Evolutionary conservation across 2,329 filamentous ascomycete genomes (phyloP), one percentile per base, ranked within the genome.

Genomic region (Microcyclosporella mali): DNA sequence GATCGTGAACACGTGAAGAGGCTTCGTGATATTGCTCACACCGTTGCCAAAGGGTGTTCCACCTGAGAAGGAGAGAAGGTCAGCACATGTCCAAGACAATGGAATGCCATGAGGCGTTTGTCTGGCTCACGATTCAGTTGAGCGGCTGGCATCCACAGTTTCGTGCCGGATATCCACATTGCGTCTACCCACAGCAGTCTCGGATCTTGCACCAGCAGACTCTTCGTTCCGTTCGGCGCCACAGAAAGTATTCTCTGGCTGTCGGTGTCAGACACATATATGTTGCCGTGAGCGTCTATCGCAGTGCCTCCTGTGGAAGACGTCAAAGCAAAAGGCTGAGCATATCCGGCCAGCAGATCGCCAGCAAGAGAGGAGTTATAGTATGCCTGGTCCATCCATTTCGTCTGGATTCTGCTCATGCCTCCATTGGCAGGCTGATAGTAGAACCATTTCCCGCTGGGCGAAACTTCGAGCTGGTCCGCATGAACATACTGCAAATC

Each of bases 391-490:
- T 66, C 58, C n/a, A 66, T 49, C 30, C 55, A 63, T 16, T 50
- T 47, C 0, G 63, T 67, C 40, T 60, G 49, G 45, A 68, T 61
- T 6, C 60, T 56, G 31, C 45, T 62, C 47, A 69, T 49, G 2
- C 63, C 60, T 10, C 66, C 66, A 33, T 50, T 61, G 3, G 56
- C 52, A 6, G 65, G 63, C 41, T 67, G 63, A 41, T 64, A 68
- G 49, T 67, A 68, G 31, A 62, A 55, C 28, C 56, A 66, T 15
- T 57, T 49, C 2, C 60, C 63, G 33, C 66, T 60, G 1, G 65
- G 65, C 0, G 61, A 66, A 4, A 67, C 63, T 49, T 68, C 66
- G n/a, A 63, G 57, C 40, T 68, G 65, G 43, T 67, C 64, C 15
- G 61, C 57, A 17, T 60, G 57, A 36, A 62, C 49, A 44, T 56